Percentiles rank a stretch among this genome's conserved stretches.
Conservation (phyloP, 176 grass and related monocot species). For the Metroxylon sagu region DNA sequence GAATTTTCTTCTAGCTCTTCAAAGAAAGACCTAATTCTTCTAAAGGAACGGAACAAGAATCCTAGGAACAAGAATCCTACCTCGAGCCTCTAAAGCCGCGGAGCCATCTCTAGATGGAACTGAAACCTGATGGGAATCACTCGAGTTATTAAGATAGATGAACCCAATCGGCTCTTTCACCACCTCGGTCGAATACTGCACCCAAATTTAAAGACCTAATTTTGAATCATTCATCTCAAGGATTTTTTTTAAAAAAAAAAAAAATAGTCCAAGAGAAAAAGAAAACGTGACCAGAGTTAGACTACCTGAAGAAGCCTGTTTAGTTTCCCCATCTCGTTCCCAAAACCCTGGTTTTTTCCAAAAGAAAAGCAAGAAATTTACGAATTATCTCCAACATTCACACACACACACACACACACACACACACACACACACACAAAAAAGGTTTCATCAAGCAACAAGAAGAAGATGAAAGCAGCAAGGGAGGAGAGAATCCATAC, state of each 20-base stretch:
- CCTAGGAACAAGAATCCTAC: slow-evolving; percentile 12
- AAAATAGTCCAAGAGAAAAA: neutral
- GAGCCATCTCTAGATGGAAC: slow-evolving; percentile 5
- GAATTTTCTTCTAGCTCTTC: neutral
- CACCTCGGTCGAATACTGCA: slow-evolving; percentile 26
- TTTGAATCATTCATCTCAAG: neutral
- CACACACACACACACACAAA: too few species aligned
- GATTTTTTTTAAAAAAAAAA: neutral
- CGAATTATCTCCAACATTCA: neutral
- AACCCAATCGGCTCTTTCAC: slow-evolving; percentile 35
- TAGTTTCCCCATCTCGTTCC: slow-evolving; percentile 17
- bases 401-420: too few species aligned
- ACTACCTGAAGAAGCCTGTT: slow-evolving; percentile 25
- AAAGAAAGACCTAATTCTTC: neutral
- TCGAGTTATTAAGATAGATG: slow-evolving; percentile 22
- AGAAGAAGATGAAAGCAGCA: neutral
- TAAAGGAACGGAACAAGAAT: neutral
- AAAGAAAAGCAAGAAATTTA: slow-evolving; percentile 6
- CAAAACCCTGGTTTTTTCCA: slow-evolving; percentile 16
- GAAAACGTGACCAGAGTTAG: neutral
- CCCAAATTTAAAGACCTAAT: neutral
- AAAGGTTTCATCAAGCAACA: neutral
- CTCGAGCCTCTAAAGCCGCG: slow-evolving; percentile 13
- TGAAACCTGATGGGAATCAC: slow-evolving; percentile 16
- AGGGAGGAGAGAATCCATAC: slow-evolving; percentile 6